Percentiles rank a stretch among this genome's conserved stretches.
Conservation (phyloP, 2,329 filamentous ascomycete genomes). For the Annulohypoxylon truncatum region DNA sequence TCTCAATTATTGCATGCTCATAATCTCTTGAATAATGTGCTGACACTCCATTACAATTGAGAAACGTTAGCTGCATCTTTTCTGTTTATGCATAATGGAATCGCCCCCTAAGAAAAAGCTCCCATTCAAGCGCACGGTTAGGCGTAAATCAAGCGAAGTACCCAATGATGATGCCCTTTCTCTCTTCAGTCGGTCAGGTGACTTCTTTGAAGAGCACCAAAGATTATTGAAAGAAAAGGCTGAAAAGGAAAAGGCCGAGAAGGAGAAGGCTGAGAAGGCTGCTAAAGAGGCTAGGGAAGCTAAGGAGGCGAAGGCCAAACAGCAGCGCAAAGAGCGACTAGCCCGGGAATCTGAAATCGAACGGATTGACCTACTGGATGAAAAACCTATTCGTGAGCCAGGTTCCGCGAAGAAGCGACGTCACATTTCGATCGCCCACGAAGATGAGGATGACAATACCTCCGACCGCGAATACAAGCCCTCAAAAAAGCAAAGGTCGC, state of each 20-base stretch:
- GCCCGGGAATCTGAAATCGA: conserved; percentile 37
- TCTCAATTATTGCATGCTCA: not conserved
- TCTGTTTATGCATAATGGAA: conserved; percentile 46
- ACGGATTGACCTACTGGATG: conserved; percentile 16
- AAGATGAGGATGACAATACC: conserved; percentile 4
- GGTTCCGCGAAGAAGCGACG: conserved; percentile 42
- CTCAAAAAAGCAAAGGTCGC: conserved; percentile 35
- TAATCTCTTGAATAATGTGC: not conserved
- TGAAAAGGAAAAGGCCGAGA: conserved; percentile 41
- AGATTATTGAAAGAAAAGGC: conserved; percentile 44
- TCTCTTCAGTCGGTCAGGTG: conserved; percentile 63
- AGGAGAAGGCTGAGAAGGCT: conserved; percentile 39
- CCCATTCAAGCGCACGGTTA: conserved; percentile 63
- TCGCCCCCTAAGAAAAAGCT: conserved; percentile 54
- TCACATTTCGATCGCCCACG: conserved; percentile 29
- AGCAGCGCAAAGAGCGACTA: conserved; percentile 41
- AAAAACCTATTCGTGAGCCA: conserved; percentile 18
- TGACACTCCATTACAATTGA: not conserved
- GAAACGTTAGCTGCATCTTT: not conserved
- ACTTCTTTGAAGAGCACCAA: conserved; percentile 61
- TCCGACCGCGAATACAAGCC: conserved; percentile 10
- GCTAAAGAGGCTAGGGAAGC: conserved; percentile 36
- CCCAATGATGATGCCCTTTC: conserved; percentile 54
- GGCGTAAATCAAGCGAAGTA: conserved; percentile 51
- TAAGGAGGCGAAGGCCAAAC: conserved; percentile 40